A percentile compares a stretch with the other conserved stretches of the same genome.
Evolutionary conservation across 148 eudicot genomes (phyloP).

Genomic region (Nepenthes mirabilis): DNA sequence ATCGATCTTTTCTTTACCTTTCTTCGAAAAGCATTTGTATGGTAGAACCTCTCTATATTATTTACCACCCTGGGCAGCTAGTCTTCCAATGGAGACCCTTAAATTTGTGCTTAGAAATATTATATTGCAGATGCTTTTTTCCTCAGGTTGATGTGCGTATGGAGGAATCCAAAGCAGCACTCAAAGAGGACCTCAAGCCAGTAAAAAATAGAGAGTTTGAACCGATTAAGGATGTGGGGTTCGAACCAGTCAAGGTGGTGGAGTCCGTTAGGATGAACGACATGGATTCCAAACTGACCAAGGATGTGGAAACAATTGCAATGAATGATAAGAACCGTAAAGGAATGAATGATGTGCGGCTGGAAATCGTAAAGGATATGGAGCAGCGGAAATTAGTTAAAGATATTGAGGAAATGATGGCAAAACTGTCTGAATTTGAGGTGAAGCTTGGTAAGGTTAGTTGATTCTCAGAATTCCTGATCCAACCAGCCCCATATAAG

Average conservation of each 20-base stretch:
- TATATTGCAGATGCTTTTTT: not conserved
- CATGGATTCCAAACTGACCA: conserved; percentile 9
- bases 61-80: not conserved
- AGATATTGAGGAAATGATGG: conserved; percentile 64
- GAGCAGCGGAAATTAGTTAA: conserved; percentile 41
- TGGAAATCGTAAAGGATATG: conserved; percentile 14
- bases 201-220: conserved; percentile 8
- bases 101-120: not conserved
- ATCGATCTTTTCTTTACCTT: not conserved
- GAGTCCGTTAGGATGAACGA: conserved; percentile 15
- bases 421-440: conserved; percentile 42
- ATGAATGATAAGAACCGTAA: conserved; percentile 2
- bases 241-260: conserved; percentile 7
- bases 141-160: conserved; percentile 23
- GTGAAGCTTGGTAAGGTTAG: conserved; percentile 63
- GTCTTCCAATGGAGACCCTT: not conserved
- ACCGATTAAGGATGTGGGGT: conserved; percentile 6
- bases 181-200: conserved; percentile 11
- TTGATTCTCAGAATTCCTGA: conserved; percentile 1
- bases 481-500: too few relatives aligned
- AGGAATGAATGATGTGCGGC: conserved; percentile 17
- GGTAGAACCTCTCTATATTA: too few relatives aligned
- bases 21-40: not conserved
- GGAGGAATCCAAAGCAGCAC: conserved; percentile 11
- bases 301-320: conserved; percentile 15